Evolutionary conservation across 306 rosid genomes (phyloP).

Genomic region (Malus sylvestris): DNA sequence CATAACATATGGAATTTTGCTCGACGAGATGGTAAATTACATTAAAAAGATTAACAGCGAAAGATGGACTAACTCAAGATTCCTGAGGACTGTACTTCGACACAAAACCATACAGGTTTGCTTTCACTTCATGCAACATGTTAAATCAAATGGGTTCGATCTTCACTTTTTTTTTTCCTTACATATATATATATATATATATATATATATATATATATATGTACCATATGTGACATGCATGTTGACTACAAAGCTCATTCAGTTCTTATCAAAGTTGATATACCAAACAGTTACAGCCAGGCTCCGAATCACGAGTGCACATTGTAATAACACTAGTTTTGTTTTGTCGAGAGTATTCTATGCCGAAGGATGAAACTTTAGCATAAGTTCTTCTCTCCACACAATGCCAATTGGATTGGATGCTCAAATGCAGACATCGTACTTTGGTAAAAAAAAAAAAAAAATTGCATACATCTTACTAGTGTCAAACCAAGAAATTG

Average conservation of each 20-base stretch:
- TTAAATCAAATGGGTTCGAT: too few species aligned
- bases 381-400: too few species aligned
- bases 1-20: conserved; percentile 39
- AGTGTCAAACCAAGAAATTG: background rate
- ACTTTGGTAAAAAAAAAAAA: too few species aligned
- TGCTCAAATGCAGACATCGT: too few species aligned
- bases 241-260: background rate
- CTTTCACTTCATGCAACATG: background rate
- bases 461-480: too few species aligned
- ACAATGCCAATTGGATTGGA: too few species aligned
- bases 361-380: too few species aligned
- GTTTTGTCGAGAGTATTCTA: too few species aligned
- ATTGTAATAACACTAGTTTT: too few species aligned
- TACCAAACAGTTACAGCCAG: background rate
- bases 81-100: conserved; percentile 30
- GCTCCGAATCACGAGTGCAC: too few species aligned
- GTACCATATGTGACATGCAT: background rate
- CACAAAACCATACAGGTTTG: conserved; percentile 47
- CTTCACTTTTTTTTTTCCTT: background rate
- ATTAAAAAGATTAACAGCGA: conserved; percentile 18
- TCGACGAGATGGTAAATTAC: conserved; percentile 20
- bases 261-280: background rate
- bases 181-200: background rate
- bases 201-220: background rate
- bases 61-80: conserved; percentile 17